Percentiles rank a stretch among this genome's conserved stretches.
Evolutionary conservation across 345 rosid genomes (phyloP).

Genomic region (Aurinia saxatilis): DNA sequence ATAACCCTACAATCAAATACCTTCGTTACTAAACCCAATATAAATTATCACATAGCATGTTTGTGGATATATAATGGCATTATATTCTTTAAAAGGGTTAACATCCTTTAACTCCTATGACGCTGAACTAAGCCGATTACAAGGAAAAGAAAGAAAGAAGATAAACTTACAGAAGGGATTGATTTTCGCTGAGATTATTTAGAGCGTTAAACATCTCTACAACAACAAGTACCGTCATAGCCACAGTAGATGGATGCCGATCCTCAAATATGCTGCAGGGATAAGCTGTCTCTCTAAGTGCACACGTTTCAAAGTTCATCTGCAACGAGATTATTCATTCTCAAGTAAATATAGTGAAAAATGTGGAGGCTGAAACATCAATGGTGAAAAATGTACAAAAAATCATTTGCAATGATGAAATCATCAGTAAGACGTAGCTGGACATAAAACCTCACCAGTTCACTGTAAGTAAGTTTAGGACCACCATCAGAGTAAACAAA

Average conservation of each 20-base stretch:
- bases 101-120: too few relatives aligned
- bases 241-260: slow-evolving; percentile 90
- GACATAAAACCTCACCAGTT: slow-evolving; percentile 55
- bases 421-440: background rate
- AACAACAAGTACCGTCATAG: slow-evolving; percentile 99
- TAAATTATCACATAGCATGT: background rate
- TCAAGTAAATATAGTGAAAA: background rate
- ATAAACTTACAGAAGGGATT: slow-evolving; percentile 80
- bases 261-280: slow-evolving; percentile 93
- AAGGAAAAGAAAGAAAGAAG: slow-evolving; percentile 1
- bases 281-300: slow-evolving; percentile 75
- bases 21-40: background rate
- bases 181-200: slow-evolving; percentile 98
- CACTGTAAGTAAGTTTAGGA: slow-evolving; percentile 79
- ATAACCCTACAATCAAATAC: slow-evolving; percentile 54
- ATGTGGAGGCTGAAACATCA: background rate
- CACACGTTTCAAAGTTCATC: slow-evolving; percentile 93
- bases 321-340: slow-evolving; percentile 29
- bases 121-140: background rate
- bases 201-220: slow-evolving; percentile 99
- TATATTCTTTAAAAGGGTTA: background rate
- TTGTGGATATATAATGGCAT: background rate
- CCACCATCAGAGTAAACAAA: slow-evolving; percentile 76
- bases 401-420: slow-evolving; percentile 1
- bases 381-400: slow-evolving; percentile 1